Conservation (phyloP, 805 yeast genomes). For the Ascoidea tarda region DNA sequence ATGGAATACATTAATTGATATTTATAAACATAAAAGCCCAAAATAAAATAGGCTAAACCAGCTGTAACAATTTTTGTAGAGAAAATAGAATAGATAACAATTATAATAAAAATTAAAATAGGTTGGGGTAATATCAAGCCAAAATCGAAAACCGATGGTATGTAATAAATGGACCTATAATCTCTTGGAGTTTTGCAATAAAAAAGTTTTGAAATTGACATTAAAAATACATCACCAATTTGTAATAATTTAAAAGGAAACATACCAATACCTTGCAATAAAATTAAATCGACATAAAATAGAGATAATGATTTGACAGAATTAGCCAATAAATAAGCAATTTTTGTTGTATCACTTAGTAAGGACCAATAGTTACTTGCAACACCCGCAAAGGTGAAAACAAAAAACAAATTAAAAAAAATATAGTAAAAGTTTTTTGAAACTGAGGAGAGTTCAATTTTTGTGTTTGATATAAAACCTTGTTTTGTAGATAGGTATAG, state of each 20-base stretch:
- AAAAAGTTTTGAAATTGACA: constrained; percentile 25
- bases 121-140: constrained; percentile 52
- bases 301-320: constrained; percentile 37
- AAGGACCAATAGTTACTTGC: constrained; percentile 44
- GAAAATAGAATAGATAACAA: constrained; percentile 44
- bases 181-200: constrained; percentile 54
- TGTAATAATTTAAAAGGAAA: constrained; percentile 43
- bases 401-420: constrained; percentile 46
- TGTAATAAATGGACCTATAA: constrained; percentile 34
- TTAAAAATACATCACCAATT: constrained; percentile 36
- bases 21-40: constrained; percentile 47
- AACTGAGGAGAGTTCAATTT: constrained; percentile 40
- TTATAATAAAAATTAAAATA: constrained; percentile 41
- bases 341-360: constrained; percentile 42
- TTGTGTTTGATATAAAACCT: constrained; percentile 42
- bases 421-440: constrained; percentile 46
- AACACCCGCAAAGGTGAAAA: constrained; percentile 48
- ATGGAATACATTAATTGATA: constrained; percentile 46
- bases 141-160: constrained; percentile 46
- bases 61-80: constrained; percentile 46
- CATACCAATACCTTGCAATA: constrained; percentile 59
- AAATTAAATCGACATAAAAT: constrained; percentile 44
- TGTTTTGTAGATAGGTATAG: constrained; percentile 34
- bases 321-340: constrained; percentile 39
- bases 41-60: constrained; percentile 39